These are phyloP conservation scores for Cutaneotrichosporon sp. DNA, from an alignment of 1,284 basidiomycete genomes.

Conservation along the genomic window DNA sequence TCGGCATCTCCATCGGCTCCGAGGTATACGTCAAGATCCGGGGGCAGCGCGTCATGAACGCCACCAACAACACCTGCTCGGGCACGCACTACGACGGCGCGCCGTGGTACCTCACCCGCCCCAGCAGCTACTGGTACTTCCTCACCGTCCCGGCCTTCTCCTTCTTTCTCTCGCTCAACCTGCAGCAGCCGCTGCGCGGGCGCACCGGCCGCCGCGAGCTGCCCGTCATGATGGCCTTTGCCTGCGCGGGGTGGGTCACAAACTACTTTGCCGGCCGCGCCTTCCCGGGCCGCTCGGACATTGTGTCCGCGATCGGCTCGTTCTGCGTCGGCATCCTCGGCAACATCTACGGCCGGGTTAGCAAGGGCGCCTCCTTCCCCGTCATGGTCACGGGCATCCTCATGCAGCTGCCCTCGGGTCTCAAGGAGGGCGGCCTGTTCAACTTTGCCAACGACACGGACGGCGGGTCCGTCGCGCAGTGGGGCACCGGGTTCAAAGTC, in stretches of 20 bases:
- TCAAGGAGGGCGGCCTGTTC: conserved; percentile 62
- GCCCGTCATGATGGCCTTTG: conserved; percentile 65
- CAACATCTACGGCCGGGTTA: conserved; percentile 71
- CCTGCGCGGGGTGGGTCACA: conserved; percentile 72
- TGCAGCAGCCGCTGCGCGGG: conserved; percentile 70
- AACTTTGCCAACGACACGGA: conserved; percentile 49
- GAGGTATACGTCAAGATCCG: conserved; percentile 66
- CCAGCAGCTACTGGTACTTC: conserved; percentile 61
- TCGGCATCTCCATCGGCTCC: conserved; percentile 77
- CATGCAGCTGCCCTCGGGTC: conserved; percentile 81
- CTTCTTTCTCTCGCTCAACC: conserved; percentile 70
- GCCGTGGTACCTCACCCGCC: conserved; percentile 54
- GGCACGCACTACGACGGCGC: conserved; percentile 62
- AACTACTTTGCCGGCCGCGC: conserved; percentile 71
- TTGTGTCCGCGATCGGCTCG: conserved; percentile 71
- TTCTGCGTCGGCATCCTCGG: conserved; percentile 81
- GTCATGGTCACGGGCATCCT: conserved; percentile 68
- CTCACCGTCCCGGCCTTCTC: conserved; percentile 78
- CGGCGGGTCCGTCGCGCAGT: conserved; percentile 42
- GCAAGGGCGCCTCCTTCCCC: conserved; percentile 48
- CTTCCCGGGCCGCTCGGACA: conserved; percentile 71
- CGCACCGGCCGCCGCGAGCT: conserved; percentile 61
- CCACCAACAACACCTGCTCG: conserved; percentile 53
- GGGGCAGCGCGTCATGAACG: conserved; percentile 23
- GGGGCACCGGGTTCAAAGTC: conserved; percentile 54